phyloP scores from a whole-genome alignment of 495 filamentous ascomycete genomes.

The Penicillium fimorum region DNA sequence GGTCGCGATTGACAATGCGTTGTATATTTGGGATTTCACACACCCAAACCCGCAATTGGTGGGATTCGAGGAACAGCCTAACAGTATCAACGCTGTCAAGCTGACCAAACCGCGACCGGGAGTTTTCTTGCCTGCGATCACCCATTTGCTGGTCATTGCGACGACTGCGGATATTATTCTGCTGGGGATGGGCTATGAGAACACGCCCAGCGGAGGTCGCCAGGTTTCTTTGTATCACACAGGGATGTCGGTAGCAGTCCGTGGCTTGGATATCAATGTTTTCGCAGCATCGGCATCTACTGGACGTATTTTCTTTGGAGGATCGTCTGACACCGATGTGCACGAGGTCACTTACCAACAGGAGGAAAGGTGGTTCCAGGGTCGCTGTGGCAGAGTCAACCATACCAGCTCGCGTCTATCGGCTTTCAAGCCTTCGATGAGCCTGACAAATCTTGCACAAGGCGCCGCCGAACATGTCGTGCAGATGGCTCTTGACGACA shows the following conservation, averaged over 20 bases:
- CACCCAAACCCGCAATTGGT: conserved; percentile 82
- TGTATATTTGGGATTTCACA: conserved; percentile 98
- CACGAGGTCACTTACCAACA: conserved; percentile 94
- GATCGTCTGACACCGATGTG: conserved; percentile 76
- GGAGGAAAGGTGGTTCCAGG: conserved; percentile 93
- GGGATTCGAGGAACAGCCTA: conserved; percentile 84
- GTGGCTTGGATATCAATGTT: conserved; percentile 67
- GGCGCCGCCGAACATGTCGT: conserved; percentile 59
- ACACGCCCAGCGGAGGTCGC: conserved; percentile 59
- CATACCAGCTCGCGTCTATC: conserved; percentile 77
- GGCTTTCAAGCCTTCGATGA: conserved; percentile 60
- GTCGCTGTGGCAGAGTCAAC: conserved; percentile 75
- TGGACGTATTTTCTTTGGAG: conserved; percentile 89
- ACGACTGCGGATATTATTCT: conserved; percentile 80
- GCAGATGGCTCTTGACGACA: conserved; percentile 84
- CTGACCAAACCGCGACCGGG: conserved; percentile 73
- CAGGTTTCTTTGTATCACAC: conserved; percentile 79
- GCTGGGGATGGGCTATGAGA: conserved; percentile 69
- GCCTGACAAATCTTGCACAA: conserved; percentile 44
- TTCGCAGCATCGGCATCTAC: conserved; percentile 73
- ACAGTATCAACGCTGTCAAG: conserved; percentile 81
- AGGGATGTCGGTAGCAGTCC: conserved; percentile 69
- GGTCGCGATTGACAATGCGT: conserved; percentile 89
- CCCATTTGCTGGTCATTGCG: conserved; percentile 82
- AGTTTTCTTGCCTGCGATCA: conserved; percentile 82